Evolutionary conservation across 192 early-diverging fungal genomes (phyloP).

Genomic region (Haplosporangium gracile): DNA sequence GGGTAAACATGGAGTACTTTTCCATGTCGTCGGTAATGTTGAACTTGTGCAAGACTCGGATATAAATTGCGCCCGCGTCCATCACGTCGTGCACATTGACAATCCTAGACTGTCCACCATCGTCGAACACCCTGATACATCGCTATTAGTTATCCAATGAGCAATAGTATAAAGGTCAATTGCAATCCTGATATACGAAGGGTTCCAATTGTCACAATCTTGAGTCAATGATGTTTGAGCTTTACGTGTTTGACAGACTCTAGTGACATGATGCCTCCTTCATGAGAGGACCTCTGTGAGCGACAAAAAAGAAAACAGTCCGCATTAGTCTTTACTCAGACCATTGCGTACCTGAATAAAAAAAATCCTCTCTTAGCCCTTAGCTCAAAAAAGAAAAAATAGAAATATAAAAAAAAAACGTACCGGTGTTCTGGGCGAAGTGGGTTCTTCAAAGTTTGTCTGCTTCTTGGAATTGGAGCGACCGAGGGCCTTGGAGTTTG

Average conservation of each 20-base stretch:
- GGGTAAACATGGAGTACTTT: constrained; percentile 81
- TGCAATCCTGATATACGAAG: not conserved
- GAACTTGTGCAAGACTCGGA: constrained; percentile 85
- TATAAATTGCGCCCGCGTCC: constrained; percentile 78
- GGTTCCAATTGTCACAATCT: not conserved
- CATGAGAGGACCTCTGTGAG: constrained; percentile 58
- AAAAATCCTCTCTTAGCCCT: not conserved
- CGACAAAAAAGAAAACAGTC: not conserved
- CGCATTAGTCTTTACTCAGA: too few relatives aligned
- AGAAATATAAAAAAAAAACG: not conserved
- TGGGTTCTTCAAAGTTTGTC: constrained; percentile 53
- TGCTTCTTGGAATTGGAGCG: constrained; percentile 55
- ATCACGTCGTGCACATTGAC: constrained; percentile 81
- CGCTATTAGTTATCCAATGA: constrained; percentile 49
- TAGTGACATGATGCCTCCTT: constrained; percentile 68
- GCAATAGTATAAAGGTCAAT: not conserved
- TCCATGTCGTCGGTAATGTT: constrained; percentile 80
- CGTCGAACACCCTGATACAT: constrained; percentile 84
- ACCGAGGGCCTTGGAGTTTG: constrained; percentile 43
- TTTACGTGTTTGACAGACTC: constrained; percentile 68
- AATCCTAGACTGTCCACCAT: constrained; percentile 82
- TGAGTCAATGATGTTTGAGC: not conserved
- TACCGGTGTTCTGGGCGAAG: constrained; percentile 53
- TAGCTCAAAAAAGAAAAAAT: not conserved
- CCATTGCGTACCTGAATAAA: not conserved